Conservation (phyloP, 2,329 filamentous ascomycete genomes). For the Pestalotiopsis fici region DNA sequence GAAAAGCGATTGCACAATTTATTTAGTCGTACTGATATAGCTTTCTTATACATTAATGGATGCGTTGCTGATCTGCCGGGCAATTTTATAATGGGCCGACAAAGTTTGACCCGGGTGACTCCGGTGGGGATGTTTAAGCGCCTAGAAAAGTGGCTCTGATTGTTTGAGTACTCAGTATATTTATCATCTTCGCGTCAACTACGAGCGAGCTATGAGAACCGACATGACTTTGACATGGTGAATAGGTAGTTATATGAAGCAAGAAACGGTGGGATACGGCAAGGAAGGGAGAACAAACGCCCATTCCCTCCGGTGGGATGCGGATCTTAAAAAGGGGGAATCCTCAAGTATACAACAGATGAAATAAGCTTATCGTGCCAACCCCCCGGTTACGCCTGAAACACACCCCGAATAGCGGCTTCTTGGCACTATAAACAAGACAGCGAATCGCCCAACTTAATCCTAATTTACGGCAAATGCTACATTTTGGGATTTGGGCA, state of each 20-base stretch:
- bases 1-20: neutral
- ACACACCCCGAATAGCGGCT: neutral
- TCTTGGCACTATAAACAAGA: constrained; percentile 7
- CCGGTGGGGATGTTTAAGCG: too few species aligned
- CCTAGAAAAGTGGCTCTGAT: too few species aligned
- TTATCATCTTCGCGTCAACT: neutral
- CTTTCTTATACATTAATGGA: neutral
- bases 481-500: neutral
- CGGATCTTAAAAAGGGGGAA: neutral
- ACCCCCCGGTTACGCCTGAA: neutral
- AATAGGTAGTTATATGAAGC: neutral
- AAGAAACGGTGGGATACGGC: neutral
- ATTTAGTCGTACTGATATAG: neutral
- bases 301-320: neutral
- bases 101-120: too few species aligned
- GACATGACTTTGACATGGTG: neutral
- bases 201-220: neutral
- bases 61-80: too few species aligned
- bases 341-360: neutral
- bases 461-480: neutral
- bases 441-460: neutral
- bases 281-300: neutral
- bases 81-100: too few species aligned
- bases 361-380: neutral
- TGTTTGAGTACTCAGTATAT: too few species aligned